phyloP scores from a whole-genome alignment of 2,329 filamentous ascomycete species.

The Zymoseptoria pseudotritici region DNA sequence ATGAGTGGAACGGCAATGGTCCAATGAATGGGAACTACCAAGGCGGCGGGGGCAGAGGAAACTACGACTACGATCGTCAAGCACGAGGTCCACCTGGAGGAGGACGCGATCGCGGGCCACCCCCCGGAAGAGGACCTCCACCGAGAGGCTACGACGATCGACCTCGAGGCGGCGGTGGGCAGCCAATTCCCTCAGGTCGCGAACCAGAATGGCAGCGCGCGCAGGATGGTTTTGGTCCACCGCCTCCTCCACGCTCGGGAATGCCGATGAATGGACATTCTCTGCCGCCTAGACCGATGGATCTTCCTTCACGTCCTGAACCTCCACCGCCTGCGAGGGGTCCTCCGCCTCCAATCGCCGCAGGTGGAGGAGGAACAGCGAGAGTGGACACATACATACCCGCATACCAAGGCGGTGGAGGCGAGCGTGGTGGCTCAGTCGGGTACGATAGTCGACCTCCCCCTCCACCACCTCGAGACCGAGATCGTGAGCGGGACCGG shows the following conservation, averaged over 20 bases:
- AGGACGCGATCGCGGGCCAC: constrained; percentile 32
- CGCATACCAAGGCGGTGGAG: constrained; percentile 28
- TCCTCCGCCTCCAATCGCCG: constrained; percentile 27
- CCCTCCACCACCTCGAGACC: constrained; percentile 7
- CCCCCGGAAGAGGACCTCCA: constrained; percentile 15
- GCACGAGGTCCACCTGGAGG: constrained; percentile 14
- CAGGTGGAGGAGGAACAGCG: constrained; percentile 14
- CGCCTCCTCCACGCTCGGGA: constrained; percentile 9
- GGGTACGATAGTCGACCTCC: constrained; percentile 14
- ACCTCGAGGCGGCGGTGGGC: constrained; percentile 13
- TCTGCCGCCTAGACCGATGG: constrained; percentile 21
- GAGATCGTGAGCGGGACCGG: constrained; percentile 9
- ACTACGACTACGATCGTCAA: not conserved
- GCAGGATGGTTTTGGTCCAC: constrained; percentile 12
- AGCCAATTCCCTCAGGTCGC: constrained; percentile 15
- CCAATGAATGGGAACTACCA: constrained; percentile 24
- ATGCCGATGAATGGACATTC: constrained; percentile 23
- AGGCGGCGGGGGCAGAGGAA: constrained; percentile 12
- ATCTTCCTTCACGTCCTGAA: constrained; percentile 16
- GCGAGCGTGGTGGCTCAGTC: constrained; percentile 7
- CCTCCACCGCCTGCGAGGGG: constrained; percentile 12
- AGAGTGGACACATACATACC: constrained; percentile 40
- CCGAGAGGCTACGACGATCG: constrained; percentile 21
- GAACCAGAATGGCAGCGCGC: constrained; percentile 20
- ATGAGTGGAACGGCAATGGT: constrained; percentile 50